Conservation (phyloP, 2,329 filamentous ascomycete species). For the Zymoseptoria pseudotritici region DNA sequence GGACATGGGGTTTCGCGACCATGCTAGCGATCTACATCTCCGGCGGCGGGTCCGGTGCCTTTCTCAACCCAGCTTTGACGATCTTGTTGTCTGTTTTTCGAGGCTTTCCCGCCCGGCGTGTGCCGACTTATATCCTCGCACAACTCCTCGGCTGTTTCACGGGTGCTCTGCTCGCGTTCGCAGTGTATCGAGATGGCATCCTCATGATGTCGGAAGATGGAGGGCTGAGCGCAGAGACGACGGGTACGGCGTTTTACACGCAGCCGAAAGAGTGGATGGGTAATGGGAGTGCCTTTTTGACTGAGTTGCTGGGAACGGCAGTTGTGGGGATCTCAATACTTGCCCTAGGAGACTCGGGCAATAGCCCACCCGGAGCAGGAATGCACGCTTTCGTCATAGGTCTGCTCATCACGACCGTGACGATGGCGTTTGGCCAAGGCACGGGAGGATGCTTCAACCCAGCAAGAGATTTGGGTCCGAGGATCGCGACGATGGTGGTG, state of each 20-base stretch:
- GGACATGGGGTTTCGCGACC: slow-evolving; percentile 47
- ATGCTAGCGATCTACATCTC: slow-evolving; percentile 41
- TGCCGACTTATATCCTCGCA: slow-evolving; percentile 44
- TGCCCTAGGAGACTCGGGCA: slow-evolving; percentile 24
- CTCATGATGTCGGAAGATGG: slow-evolving; percentile 31
- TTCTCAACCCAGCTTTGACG: slow-evolving; percentile 43
- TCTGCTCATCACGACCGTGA: slow-evolving; percentile 33
- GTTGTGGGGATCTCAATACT: slow-evolving; percentile 40
- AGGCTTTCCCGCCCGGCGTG: slow-evolving; percentile 46
- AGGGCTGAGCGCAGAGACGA: slow-evolving; percentile 21
- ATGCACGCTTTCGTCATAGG: slow-evolving; percentile 47
- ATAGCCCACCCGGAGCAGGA: slow-evolving; percentile 36
- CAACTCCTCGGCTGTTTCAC: slow-evolving; percentile 48
- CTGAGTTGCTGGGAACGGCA: slow-evolving; percentile 28
- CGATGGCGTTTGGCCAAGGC: slow-evolving; percentile 39
- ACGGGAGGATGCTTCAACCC: slow-evolving; percentile 46
- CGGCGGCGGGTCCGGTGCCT: slow-evolving; percentile 41
- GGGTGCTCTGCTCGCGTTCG: slow-evolving; percentile 42
- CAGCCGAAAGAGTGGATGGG: slow-evolving; percentile 21
- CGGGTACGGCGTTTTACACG: slow-evolving; percentile 23
- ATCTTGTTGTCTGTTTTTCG: slow-evolving; percentile 39
- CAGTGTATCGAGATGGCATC: slow-evolving; percentile 35
- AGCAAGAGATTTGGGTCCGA: slow-evolving; percentile 44
- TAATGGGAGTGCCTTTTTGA: slow-evolving; percentile 40
- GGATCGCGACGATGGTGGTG: slow-evolving; percentile 39